Evolutionary conservation across 2,329 filamentous ascomycete species (phyloP).

Genomic region (Diaporthe sp.): DNA sequence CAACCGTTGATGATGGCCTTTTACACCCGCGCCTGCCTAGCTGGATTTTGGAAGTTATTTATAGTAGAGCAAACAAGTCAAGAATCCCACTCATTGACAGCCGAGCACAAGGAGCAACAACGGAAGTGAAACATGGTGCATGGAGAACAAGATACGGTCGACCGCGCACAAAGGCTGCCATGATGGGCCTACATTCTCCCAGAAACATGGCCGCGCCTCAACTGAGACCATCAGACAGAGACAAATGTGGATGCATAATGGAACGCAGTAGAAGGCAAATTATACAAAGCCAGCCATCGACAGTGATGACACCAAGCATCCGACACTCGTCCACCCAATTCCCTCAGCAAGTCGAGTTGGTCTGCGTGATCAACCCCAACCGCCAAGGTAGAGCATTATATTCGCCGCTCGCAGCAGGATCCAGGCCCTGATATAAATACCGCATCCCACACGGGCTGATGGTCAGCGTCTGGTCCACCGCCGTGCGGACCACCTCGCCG

Average conservation of each 20-base stretch:
- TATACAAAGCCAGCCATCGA: not conserved
- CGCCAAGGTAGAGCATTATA: not conserved
- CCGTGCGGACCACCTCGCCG: not conserved
- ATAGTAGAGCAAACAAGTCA: no score
- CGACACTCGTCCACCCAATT: no score
- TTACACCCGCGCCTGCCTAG: no score
- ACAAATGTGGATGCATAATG: no score
- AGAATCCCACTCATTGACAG: no score
- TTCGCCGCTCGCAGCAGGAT: not conserved
- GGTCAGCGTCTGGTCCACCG: not conserved
- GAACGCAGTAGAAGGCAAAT: no score
- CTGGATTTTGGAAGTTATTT: no score
- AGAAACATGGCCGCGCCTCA: not conserved
- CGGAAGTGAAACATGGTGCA: no score
- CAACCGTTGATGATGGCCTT: no score
- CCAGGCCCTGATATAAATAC: not conserved
- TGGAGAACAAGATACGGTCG: not conserved
- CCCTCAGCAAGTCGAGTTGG: not conserved
- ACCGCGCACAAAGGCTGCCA: not conserved
- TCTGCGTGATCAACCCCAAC: not conserved
- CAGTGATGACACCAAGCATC: no score
- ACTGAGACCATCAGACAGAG: not conserved
- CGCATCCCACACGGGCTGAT: constrained; percentile 1
- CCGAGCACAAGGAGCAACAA: no score
- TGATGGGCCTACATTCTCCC: accelerated